Evolutionary conservation across 371 early-diverging fungal genomes (phyloP), one percentile per base, ranked within the genome.

Genomic region (Phascolomyces articulosus): DNA sequence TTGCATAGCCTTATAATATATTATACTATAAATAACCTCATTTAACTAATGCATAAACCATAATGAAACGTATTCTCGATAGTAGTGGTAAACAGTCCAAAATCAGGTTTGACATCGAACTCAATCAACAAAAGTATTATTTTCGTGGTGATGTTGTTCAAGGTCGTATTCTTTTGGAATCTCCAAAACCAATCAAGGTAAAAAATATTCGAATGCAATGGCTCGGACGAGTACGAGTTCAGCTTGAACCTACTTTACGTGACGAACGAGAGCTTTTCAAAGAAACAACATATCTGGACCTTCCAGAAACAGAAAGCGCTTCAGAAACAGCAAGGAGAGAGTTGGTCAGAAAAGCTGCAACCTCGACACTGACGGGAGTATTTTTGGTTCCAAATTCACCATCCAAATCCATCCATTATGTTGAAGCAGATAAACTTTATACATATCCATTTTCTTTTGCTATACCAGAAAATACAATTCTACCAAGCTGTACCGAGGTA

Each of bases 401-500:
- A 18, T 28, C 49, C 16, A 56, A 23, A 20, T 11, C 41, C 6
- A 24, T 41, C 27, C 28, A 41, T 29, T 54, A 18, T 20, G 40
- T 72, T 18, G 72, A 68, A 34, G 60, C 66, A 10, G 55, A 63
- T 20, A 65, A 68, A 29, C 49, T 24, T 8, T 63, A 74, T 20
- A 59, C 56, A 4, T 74, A 63, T 31, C 65, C 70, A 18, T 67
- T 74, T 55, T 51, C 63, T 20, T 64, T 69, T 18, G 26, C 23
- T 10, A 48, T 74, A 3, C 74, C 70, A 6, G 57, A 38, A 23
- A 60, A 70, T 49, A 29, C 58, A n/a, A 23, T 58, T 9, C 49
- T 74, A 55, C 74, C 74, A 10, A 74, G 74, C 40, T 67, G 67
- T 61, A 70, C 66, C 8, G 70, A 74, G 66, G 74, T 74, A 51